Conservation (phyloP, 2,329 filamentous ascomycete genomes). For the Aspergillus tamarii region DNA sequence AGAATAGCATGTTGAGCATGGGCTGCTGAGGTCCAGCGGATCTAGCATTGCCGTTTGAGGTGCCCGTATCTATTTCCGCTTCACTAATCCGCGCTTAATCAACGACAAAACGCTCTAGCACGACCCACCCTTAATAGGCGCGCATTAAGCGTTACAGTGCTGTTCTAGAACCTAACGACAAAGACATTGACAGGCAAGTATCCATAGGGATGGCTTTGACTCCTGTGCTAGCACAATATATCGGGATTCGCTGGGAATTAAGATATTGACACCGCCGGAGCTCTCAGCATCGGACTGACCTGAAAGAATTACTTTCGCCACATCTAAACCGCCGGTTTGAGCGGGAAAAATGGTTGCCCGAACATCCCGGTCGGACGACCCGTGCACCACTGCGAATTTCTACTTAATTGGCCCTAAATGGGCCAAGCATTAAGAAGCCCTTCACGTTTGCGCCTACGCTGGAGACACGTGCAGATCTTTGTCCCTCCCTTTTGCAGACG, state of each 20-base stretch:
- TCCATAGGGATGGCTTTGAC: neutral
- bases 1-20: neutral
- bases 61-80: neutral
- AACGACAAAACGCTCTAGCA: neutral
- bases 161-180: neutral
- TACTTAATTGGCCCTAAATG: neutral
- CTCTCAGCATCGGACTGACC: neutral
- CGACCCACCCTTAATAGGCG: neutral
- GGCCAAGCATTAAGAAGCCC: neutral
- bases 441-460: neutral
- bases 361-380: neutral
- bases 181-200: neutral
- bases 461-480: neutral
- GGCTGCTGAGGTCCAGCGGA: neutral
- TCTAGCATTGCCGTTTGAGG: neutral
- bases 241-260: neutral
- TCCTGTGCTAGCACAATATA: neutral
- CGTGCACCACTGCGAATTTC: neutral
- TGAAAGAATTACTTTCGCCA: neutral
- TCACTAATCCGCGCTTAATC: neutral
- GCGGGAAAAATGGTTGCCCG: neutral
- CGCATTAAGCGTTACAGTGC: neutral
- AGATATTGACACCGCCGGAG: neutral
- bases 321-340: neutral
- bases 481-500: neutral